These are phyloP conservation scores for Ceratocystis ficicola DNA, from an alignment of 2,329 filamentous ascomycete genomes.

Conservation along the genomic window DNA sequence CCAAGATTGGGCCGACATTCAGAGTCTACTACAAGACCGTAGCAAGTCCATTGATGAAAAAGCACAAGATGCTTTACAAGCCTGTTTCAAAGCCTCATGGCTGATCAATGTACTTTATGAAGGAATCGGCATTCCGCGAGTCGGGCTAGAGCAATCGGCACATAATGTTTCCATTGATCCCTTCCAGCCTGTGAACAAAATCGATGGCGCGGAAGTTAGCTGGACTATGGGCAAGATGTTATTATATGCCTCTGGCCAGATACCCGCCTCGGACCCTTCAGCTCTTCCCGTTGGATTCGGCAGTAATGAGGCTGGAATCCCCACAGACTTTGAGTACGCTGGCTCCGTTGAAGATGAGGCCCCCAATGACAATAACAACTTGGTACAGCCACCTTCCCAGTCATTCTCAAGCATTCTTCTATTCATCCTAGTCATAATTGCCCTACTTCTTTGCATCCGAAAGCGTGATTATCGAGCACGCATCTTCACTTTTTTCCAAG, in stretches of 20 bases:
- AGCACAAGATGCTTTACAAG: constrained; percentile 65
- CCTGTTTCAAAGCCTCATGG: constrained; percentile 98
- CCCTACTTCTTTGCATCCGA: constrained; percentile 61
- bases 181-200: constrained; percentile 88
- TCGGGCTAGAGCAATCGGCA: constrained; percentile 55
- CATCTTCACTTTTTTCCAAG: constrained; percentile 27
- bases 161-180: constrained; percentile 63
- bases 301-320: constrained; percentile 57
- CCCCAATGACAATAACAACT: constrained; percentile 43
- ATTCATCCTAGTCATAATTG: constrained; percentile 60
- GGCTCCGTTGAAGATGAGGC: constrained; percentile 31
- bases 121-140: constrained; percentile 81
- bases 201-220: constrained; percentile 81
- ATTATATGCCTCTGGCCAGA: constrained; percentile 80
- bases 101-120: constrained; percentile 93
- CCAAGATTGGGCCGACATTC: constrained; percentile 67
- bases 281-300: constrained; percentile 79
- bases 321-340: constrained; percentile 73
- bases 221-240: constrained; percentile 98
- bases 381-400: constrained; percentile 56
- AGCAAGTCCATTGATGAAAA: constrained; percentile 68
- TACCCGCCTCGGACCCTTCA: constrained; percentile 47
- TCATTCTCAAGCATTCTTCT: constrained; percentile 63
- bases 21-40: constrained; percentile 48
- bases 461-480: constrained; percentile 58